phyloP scores from a whole-genome alignment of 495 filamentous ascomycete genomes.

The Delitschia confertaspora region DNA sequence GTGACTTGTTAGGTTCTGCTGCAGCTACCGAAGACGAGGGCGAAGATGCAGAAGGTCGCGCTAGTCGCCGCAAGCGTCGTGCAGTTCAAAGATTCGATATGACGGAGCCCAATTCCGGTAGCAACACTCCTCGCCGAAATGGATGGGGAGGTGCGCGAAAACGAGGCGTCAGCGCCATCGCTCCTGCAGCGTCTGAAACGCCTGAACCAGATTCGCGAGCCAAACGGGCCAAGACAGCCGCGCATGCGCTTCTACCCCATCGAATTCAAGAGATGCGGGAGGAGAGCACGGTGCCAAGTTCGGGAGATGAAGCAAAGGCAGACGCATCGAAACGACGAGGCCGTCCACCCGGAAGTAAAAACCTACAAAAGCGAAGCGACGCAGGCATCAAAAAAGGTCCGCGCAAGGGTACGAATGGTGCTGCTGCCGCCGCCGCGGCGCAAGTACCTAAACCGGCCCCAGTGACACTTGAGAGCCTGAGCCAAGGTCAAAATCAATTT shows the following conservation, averaged over 20 bases:
- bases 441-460: conserved; percentile 7
- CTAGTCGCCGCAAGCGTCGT: conserved; percentile 14
- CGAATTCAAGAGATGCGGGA: conserved; percentile 34
- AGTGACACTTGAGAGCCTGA: conserved; percentile 16
- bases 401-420: conserved; percentile 14
- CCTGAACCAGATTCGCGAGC: conserved; percentile 23
- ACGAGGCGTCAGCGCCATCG: conserved; percentile 16
- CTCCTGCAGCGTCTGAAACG: conserved; percentile 12
- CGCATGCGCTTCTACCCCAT: conserved; percentile 14
- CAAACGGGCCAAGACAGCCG: conserved; percentile 13
- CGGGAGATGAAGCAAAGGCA: conserved; percentile 21
- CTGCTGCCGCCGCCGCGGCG: background rate
- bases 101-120: conserved; percentile 11
- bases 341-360: conserved; percentile 34
- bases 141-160: conserved; percentile 27
- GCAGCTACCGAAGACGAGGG: conserved; percentile 29
- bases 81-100: conserved; percentile 21
- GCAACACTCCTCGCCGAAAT: conserved; percentile 8
- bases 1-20: conserved; percentile 22
- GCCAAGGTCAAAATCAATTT: conserved; percentile 25
- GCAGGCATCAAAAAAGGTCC: conserved; percentile 37
- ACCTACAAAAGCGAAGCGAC: conserved; percentile 29
- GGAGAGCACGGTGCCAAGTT: conserved; percentile 28
- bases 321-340: conserved; percentile 22
- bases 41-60: conserved; percentile 20